These are phyloP conservation scores for Bryoglossum gracile DNA, from an alignment of 495 filamentous ascomycete species.

Conservation along the genomic window DNA sequence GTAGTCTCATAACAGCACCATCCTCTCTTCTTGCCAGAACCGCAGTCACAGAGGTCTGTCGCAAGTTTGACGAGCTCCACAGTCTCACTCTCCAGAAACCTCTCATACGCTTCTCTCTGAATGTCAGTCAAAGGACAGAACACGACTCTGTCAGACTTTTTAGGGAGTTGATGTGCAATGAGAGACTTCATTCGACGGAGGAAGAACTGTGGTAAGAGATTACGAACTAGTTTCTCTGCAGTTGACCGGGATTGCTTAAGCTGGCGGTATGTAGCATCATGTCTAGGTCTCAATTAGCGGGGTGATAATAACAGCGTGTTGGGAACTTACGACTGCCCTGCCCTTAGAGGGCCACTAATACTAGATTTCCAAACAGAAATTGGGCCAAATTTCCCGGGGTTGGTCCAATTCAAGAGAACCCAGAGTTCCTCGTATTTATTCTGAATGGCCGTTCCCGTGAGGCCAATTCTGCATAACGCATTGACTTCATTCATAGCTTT, in stretches of 20 bases:
- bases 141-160: conserved; percentile 89
- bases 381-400: conserved; percentile 80
- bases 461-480: conserved; percentile 82
- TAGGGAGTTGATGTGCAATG: conserved; percentile 91
- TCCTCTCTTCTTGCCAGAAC: conserved; percentile 61
- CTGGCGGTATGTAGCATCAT: conserved; percentile 82
- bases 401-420: conserved; percentile 95
- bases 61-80: conserved; percentile 61
- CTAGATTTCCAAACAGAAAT: conserved; percentile 67
- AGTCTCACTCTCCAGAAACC: conserved; percentile 63
- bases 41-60: conserved; percentile 63
- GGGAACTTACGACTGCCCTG: conserved; percentile 59
- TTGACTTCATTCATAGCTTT: conserved; percentile 88
- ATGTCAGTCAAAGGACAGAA: conserved; percentile 78
- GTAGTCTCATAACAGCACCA: conserved; percentile 67
- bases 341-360: conserved; percentile 71
- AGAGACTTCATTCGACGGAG: conserved; percentile 87
- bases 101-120: conserved; percentile 81
- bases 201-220: conserved; percentile 88
- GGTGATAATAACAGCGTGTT: background rate
- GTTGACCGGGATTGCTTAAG: conserved; percentile 75
- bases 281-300: conserved; percentile 30
- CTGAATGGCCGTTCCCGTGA: conserved; percentile 95
- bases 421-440: conserved; percentile 98
- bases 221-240: conserved; percentile 77